Evolutionary conservation across 352 stramenopile species (phyloP).

Genomic region (Phytophthora pini): DNA sequence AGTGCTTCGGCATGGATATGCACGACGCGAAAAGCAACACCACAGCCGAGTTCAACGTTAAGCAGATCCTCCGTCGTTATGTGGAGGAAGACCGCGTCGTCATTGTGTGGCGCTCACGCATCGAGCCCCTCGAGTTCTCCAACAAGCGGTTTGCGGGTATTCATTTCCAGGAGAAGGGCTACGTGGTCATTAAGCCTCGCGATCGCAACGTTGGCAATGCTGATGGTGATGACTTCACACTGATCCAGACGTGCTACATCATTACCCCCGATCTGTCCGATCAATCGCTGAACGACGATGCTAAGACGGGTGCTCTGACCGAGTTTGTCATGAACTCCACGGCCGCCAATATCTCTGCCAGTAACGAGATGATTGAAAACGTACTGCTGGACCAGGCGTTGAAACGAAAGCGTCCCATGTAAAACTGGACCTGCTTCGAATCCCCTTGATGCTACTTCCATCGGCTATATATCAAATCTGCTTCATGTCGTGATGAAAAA

Average conservation of each 20-base stretch:
- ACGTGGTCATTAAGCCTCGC: constrained; percentile 41
- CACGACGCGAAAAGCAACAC: constrained; percentile 41
- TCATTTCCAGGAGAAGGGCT: constrained; percentile 45
- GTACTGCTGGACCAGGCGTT: constrained; percentile 41
- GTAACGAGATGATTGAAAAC: constrained; percentile 47
- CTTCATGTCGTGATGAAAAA: background rate
- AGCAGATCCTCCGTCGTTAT: constrained; percentile 40
- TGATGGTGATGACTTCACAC: constrained; percentile 37
- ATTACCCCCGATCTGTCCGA: constrained; percentile 46
- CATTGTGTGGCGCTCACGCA: constrained; percentile 60
- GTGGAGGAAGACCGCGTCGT: constrained; percentile 57
- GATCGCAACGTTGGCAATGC: constrained; percentile 9
- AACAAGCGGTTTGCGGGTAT: constrained; percentile 47
- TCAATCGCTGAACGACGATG: constrained; percentile 31
- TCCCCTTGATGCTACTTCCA: too few relatives aligned
- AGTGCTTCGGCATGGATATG: constrained; percentile 44
- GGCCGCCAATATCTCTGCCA: constrained; percentile 39
- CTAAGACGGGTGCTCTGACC: constrained; percentile 37
- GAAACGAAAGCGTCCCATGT: constrained; percentile 13
- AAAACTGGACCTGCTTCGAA: background rate
- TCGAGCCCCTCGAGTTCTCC: constrained; percentile 59
- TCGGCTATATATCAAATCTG: too few relatives aligned
- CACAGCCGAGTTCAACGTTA: constrained; percentile 38
- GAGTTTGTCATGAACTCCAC: constrained; percentile 44
- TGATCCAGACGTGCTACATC: constrained; percentile 46